Conservation (phyloP, 2,329 filamentous ascomycete species). For the Cladosporium velox region DNA sequence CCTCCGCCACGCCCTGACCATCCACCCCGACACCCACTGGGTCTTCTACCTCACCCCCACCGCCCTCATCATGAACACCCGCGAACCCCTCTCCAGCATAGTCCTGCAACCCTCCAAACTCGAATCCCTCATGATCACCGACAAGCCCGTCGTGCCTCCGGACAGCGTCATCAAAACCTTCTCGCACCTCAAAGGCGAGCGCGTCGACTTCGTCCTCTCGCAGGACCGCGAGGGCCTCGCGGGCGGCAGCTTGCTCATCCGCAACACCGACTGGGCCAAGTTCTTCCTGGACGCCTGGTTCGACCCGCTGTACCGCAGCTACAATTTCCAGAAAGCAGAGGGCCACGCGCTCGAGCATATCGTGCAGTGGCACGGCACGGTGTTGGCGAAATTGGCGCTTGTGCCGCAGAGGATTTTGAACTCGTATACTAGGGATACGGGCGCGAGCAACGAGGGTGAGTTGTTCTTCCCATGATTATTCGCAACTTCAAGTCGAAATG, state of each 20-base stretch:
- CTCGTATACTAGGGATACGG: conserved; percentile 63
- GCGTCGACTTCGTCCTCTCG: conserved; percentile 79
- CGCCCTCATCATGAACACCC: conserved; percentile 84
- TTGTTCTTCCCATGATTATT: not conserved
- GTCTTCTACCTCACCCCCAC: conserved; percentile 88
- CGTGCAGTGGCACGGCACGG: conserved; percentile 85
- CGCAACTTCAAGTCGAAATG: conserved; percentile 20
- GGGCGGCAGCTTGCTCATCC: conserved; percentile 74
- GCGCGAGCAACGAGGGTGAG: conserved; percentile 33
- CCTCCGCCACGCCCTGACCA: conserved; percentile 82
- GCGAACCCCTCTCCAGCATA: conserved; percentile 67
- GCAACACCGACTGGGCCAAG: conserved; percentile 84
- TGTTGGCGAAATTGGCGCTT: conserved; percentile 84
- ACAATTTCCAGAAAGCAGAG: conserved; percentile 96
- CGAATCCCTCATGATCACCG: conserved; percentile 78
- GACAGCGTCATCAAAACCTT: conserved; percentile 98
- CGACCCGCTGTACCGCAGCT: conserved; percentile 87
- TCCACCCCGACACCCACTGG: conserved; percentile 73
- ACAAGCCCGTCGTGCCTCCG: conserved; percentile 85
- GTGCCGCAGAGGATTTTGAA: conserved; percentile 86
- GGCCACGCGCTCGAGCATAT: conserved; percentile 76
- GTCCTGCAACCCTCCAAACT: conserved; percentile 68
- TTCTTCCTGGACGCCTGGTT: conserved; percentile 97
- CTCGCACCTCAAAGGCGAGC: conserved; percentile 71
- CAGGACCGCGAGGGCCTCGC: conserved; percentile 82